Evolutionary conservation across 2,329 filamentous ascomycete species (phyloP).

Genomic region (Xylariales sp.): DNA sequence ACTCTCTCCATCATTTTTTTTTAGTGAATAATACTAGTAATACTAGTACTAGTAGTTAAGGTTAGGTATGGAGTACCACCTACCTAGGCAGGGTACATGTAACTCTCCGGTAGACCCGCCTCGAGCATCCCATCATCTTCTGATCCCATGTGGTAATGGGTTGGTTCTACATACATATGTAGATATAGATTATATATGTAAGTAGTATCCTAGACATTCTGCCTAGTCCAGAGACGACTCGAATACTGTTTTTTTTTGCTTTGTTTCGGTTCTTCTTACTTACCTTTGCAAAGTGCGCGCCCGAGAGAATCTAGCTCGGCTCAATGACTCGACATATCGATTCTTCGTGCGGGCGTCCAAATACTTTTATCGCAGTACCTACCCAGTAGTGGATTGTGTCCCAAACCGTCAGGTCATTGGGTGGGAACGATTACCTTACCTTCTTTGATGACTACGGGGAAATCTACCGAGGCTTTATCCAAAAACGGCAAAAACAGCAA

Average conservation of each 20-base stretch:
- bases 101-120: too few species aligned
- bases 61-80: too few species aligned
- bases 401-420: background rate
- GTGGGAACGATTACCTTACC: background rate
- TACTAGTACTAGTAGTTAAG: too few species aligned
- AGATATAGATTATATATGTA: background rate
- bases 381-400: background rate
- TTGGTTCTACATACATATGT: background rate
- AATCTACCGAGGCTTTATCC: constrained; percentile 37
- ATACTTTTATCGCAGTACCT: background rate
- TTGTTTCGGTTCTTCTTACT: too few species aligned
- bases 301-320: background rate
- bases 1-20: background rate
- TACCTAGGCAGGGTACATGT: too few species aligned
- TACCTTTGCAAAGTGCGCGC: background rate
- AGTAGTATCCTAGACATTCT: too few species aligned
- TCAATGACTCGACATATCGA: background rate
- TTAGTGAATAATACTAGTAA: background rate
- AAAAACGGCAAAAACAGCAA: constrained; percentile 18
- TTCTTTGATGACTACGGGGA: too few species aligned
- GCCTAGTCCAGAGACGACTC: background rate
- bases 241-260: background rate
- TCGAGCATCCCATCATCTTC: background rate
- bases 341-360: background rate
- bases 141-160: too few species aligned